Base-by-base conservation (phyloP, 257 asterid genomes). In the Jacaranda mimosifolia region DNA sequence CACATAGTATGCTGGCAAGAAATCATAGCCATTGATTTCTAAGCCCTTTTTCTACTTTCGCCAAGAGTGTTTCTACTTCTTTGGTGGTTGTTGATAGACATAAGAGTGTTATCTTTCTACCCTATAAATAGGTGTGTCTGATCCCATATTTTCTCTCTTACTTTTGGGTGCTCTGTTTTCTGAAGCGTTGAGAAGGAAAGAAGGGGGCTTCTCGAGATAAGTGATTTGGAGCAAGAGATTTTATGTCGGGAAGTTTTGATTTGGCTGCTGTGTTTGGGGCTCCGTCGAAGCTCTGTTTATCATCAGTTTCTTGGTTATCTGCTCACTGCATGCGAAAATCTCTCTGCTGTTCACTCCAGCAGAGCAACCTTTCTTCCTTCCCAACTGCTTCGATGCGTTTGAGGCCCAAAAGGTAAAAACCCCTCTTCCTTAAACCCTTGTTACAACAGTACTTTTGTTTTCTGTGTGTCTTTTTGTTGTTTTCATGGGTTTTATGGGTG, bases 371-470 rank as follows among this genome's bases (percentile, higher is more conserved):
- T 72, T 78, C 71, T 73, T 72, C 71, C 83, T 71, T 63, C 79
- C 89, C 92, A 49, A 79, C 91, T 70, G 93, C 80, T 89, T 89
- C 97, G 90, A 95, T 95, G 99, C 98, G 96, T 93, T 95, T 95
- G 97, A 93, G 97, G 94, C 93, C 97, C 87, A 89, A 83, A 88
- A 88, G 99, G 99, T 95, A 83, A 35, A 2, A 3, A 48, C 36
- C 32, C 13, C 36, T 7, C 42, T 12, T 17, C 46, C 80, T 64
- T 72, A 81, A 87, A 84, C 86, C 89, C 85, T 70, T 4, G 13
- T 58, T 57, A 1, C 3, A 15, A 3, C 4, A 9, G 0, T 40
- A 12, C 1, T 11, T 62, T 1, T 62, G 2, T 1, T 62, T 36
- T 32, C 42, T 78, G 74, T 66, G 13, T 39, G 38, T 49, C 19